Percentiles rank a stretch among this genome's conserved stretches.
Evolutionary conservation across 2,329 filamentous ascomycete species (phyloP).

Genomic region (Bipolaris cookei): DNA sequence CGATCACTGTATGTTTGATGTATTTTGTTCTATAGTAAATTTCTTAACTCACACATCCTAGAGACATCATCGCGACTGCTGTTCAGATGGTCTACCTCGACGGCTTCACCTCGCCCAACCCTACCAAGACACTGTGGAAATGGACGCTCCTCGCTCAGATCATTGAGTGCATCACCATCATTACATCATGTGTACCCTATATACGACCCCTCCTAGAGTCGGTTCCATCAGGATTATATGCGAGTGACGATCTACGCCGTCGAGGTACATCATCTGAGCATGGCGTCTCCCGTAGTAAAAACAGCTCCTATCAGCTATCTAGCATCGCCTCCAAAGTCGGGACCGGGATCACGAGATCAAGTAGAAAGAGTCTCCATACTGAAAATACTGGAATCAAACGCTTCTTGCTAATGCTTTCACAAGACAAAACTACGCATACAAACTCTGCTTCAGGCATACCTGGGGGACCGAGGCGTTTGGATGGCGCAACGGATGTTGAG

Average conservation of each 20-base stretch:
- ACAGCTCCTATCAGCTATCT: slow-evolving; percentile 40
- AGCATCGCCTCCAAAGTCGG: slow-evolving; percentile 18
- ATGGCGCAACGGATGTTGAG: slow-evolving; percentile 42
- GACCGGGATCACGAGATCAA: slow-evolving; percentile 10
- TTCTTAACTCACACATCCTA: slow-evolving; percentile 15
- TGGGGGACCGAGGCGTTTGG: slow-evolving; percentile 38
- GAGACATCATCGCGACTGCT: slow-evolving; percentile 43
- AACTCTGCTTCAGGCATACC: slow-evolving; percentile 46
- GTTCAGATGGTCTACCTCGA: slow-evolving; percentile 41
- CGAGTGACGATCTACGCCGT: slow-evolving; percentile 41
- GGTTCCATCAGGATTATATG: slow-evolving; percentile 43
- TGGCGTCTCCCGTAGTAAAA: slow-evolving; percentile 38
- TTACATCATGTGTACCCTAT: slow-evolving; percentile 47
- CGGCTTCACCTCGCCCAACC: slow-evolving; percentile 35
- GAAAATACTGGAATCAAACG: slow-evolving; percentile 32
- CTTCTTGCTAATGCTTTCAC: slow-evolving; percentile 40
- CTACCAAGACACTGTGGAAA: slow-evolving; percentile 42
- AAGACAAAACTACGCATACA: slow-evolving; percentile 35
- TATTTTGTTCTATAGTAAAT: too few species aligned
- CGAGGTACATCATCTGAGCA: slow-evolving; percentile 39
- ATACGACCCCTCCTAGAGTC: slow-evolving; percentile 45
- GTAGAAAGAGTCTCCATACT: slow-evolving; percentile 22
- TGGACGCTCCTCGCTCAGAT: slow-evolving; percentile 45
- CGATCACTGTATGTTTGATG: slow-evolving; percentile 34
- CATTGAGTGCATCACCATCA: slow-evolving; percentile 45